Evolutionary conservation across 73 alveolate species (phyloP), one percentile per base, ranked within the genome.

Genomic region (Urostyla sp.): DNA sequence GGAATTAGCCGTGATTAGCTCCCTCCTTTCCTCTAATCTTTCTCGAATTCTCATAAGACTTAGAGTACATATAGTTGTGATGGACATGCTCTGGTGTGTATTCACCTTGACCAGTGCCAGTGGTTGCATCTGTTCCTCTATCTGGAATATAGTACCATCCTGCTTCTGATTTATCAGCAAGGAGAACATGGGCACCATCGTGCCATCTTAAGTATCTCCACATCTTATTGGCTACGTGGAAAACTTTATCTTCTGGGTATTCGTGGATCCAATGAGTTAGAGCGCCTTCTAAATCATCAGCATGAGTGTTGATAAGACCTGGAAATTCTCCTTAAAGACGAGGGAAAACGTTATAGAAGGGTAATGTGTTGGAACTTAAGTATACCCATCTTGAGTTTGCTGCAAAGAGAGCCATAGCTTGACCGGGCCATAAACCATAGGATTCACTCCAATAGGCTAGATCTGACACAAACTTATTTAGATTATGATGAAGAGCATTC

Each of bases 401-500:
- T 35, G 98, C 92, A 86, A 92, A 85, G 26, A 75, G 83, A 46
- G 84, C 91, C 73, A 81, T 85, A 43, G 94, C 93, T 84, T 89
- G 75, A 21, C 98, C 98, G 18, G 98, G 95, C 98, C 98, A 92
- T 50, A 80, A 75, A 15, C 94, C 98, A 63, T 84, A 81, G 36
- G 87, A 57, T 38, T 54, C 87, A 52, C 85, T 79, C 91, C 93
- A 87, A 23, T 21, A 16, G 26, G 89, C 75, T 23, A 72, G 51
- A 43, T 73, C 89, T 15, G 89, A 67, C 11, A 32, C 0, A 46
- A 20, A 0, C 73, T 63, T 73, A 0, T 43, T 28, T 87, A 69
- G 56, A 59, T 76, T 54, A 26, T 78, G 35, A n/a, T 55, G 43
- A n/a, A 90, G 89, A n/a, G 63, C 96, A 20, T 40, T 57, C 26